These are phyloP conservation scores for Daedaleopsis nitida DNA, from an alignment of 768 basidiomycete genomes.

Conservation along the genomic window DNA sequence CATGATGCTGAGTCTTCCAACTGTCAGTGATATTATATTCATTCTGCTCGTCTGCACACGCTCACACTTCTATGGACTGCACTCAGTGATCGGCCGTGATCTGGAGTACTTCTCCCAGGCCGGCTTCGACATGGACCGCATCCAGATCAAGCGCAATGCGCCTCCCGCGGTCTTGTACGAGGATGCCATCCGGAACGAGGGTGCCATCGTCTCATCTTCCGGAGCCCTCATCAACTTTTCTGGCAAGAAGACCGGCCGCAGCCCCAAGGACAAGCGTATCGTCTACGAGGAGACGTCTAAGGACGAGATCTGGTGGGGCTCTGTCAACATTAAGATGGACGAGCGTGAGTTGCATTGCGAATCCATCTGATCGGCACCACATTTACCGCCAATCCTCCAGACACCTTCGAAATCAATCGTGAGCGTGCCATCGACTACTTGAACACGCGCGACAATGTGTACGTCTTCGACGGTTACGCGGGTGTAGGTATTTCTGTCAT, in stretches of 20 bases:
- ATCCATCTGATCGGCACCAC: too few relatives aligned
- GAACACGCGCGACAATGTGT: conserved; percentile 97
- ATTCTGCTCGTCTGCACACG: background rate
- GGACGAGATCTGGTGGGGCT: conserved; percentile 99
- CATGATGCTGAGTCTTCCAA: conserved; percentile 64
- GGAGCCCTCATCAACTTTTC: conserved; percentile 99
- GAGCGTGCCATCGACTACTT: conserved; percentile 99
- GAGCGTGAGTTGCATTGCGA: conserved; percentile 70
- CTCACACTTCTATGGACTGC: conserved; percentile 18
- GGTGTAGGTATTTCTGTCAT: conserved; percentile 54
- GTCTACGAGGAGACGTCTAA: conserved; percentile 96
- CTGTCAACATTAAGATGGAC: conserved; percentile 99
- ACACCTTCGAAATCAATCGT: conserved; percentile 99
- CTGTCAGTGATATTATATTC: conserved; percentile 43
- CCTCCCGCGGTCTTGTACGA: conserved; percentile 91
- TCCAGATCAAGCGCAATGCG: conserved; percentile 94
- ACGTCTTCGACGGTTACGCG: conserved; percentile 95
- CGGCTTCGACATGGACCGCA: conserved; percentile 98
- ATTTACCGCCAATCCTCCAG: conserved; percentile 34
- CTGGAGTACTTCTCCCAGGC: conserved; percentile 98
- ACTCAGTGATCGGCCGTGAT: conserved; percentile 85
- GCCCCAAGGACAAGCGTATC: conserved; percentile 99
- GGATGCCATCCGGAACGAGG: conserved; percentile 97
- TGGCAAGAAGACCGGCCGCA: conserved; percentile 97
- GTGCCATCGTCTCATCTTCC: conserved; percentile 94